Evolutionary conservation across 1,284 basidiomycete species (phyloP), one percentile per base, ranked within the genome.

Genomic region (Ustilago lituana): DNA sequence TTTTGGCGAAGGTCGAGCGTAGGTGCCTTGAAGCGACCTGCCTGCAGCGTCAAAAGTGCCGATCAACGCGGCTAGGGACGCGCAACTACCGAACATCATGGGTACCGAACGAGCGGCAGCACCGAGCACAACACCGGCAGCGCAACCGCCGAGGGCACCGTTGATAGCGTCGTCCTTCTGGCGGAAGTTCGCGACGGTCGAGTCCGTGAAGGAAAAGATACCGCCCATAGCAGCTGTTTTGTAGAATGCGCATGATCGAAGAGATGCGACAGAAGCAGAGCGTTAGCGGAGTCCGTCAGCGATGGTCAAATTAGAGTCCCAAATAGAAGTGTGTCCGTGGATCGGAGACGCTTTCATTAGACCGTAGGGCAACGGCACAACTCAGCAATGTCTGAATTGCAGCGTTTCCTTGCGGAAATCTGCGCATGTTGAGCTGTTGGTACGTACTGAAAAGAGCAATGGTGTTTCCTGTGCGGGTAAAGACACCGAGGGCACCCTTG

Each of bases 91-190:
- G 35, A 93, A 77, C 46, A 92, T 93, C 78, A 90, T 85, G 12
- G 94, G 94, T 66, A 96, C 77, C 22, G 93, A 96, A 69, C 91
- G 80, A 92, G 92, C 86, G 84, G 89, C 87, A 62, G 94, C 85
- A 61, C 94, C 94, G 38, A 91, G 91, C 65, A 96, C 85, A 83
- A 96, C 91, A 45, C 94, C 94, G 53, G 93, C 93, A 46, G 93
- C 94, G 84, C 94, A 96, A 55, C 91, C 94, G 66, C 92, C 94
- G 49, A 88, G 88, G 45, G 90, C 91, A 53, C 91, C 90, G 80
- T 94, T 97, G 75, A 92, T 80, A 31, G 90, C 85, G 81, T 96
- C 94, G 71, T 93, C 87, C 74, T 87, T 90, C 84, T 89, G 86
- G 54, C 94, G 87, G 64, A 88, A 84, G 84, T 97, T 97, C 60